Conservation (phyloP, 768 basidiomycete genomes). For the Rhodocollybia butyracea region DNA sequence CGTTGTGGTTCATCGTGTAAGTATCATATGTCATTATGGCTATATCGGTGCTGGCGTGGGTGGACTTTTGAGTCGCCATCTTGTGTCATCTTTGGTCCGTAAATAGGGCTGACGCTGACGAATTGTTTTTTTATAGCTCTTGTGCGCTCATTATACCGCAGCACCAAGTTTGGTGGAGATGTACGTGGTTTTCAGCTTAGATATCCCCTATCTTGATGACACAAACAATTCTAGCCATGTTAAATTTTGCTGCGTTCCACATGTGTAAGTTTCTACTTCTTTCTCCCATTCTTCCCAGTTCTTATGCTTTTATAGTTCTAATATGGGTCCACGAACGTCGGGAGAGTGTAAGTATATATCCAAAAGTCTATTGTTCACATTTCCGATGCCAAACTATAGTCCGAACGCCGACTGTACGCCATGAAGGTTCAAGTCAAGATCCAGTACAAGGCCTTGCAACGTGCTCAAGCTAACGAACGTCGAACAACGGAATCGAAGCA, state of each 20-base stretch:
- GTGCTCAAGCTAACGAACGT: conserved; percentile 6
- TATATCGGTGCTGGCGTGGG: neutral
- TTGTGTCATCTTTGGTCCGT: too few species aligned
- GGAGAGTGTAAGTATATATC: conserved; percentile 18
- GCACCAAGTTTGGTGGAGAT: conserved; percentile 12
- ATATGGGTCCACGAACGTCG: conserved; percentile 20
- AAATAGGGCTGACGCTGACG: too few species aligned
- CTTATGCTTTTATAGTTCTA: conserved; percentile 1
- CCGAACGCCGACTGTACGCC: conserved; percentile 46
- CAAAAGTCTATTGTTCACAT: neutral
- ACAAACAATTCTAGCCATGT: conserved; percentile 27
- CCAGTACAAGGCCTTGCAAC: conserved; percentile 48
- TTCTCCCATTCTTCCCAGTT: conserved; percentile 23
- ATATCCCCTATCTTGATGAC: neutral
- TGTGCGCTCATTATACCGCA: conserved; percentile 13
- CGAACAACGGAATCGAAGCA: conserved; percentile 9
- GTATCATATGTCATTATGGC: conserved; percentile 2
- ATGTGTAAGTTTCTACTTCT: conserved; percentile 22
- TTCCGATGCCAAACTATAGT: conserved; percentile 21
- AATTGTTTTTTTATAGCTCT: neutral
- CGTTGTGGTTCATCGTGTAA: conserved; percentile 36
- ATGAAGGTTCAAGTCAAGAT: conserved; percentile 50
- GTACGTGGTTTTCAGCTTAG: conserved; percentile 4
- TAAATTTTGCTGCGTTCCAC: conserved; percentile 56
- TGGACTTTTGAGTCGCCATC: neutral